Evolutionary conservation across 306 rosid genomes (phyloP).

Genomic region (Psophocarpus tetragonolobus): DNA sequence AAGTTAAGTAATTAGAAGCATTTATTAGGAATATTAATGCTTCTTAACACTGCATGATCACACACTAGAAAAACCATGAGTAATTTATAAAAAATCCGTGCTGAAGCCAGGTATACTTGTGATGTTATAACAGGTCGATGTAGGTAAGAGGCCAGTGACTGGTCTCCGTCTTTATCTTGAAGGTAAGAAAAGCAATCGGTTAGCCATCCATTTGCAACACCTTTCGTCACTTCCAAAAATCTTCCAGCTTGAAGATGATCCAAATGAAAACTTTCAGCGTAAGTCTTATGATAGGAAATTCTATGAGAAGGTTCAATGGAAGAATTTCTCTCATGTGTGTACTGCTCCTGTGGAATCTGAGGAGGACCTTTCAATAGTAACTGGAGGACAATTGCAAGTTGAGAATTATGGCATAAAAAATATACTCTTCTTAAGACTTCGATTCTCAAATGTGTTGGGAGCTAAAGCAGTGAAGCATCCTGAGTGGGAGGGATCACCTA

Average conservation of each 20-base stretch:
- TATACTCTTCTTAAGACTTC: conserved; percentile 74
- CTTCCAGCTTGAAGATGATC: conserved; percentile 85
- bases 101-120: conserved; percentile 33
- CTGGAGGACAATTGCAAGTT: conserved; percentile 91
- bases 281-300: conserved; percentile 66
- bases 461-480: conserved; percentile 68
- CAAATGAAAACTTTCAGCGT: conserved; percentile 53
- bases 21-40: background rate
- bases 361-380: conserved; percentile 79
- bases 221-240: conserved; percentile 87
- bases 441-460: conserved; percentile 73
- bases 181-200: conserved; percentile 88
- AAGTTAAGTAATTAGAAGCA: background rate
- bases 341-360: conserved; percentile 91
- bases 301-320: conserved; percentile 94
- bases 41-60: background rate
- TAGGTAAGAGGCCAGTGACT: conserved; percentile 92
- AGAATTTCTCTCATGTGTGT: conserved; percentile 96
- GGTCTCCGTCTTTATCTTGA: conserved; percentile 94
- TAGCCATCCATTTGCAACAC: conserved; percentile 94
- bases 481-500: conserved; percentile 97
- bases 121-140: conserved; percentile 78
- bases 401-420: conserved; percentile 84
- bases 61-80: background rate
- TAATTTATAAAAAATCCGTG: conserved; percentile 2